Evolutionary conservation across 805 yeast species (phyloP), one percentile per base, ranked within the genome.

Genomic region (Metschnikowia gelsemii): DNA sequence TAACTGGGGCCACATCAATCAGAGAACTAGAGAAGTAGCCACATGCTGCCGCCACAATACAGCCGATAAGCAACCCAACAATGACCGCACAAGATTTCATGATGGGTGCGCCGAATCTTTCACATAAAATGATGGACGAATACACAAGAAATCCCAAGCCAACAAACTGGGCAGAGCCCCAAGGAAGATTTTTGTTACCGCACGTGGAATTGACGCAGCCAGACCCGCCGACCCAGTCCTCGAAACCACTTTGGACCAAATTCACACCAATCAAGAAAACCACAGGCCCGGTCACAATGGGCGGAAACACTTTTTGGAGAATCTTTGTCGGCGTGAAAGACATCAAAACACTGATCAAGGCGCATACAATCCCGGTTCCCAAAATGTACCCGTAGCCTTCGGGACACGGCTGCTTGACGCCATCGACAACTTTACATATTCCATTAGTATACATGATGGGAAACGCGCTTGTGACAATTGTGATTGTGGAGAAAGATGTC

Each of bases 71-170:
- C 44, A 89, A 70, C 26, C 96, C 96, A 28, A 82, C 66, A 52
- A 89, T 85, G 38, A 89, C 96, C 1, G 96, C 93, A 75, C 96
- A 88, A 2, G 95, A 85, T 59, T 85, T 87, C 93, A 89, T 85
- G 56, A 89, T 84, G 41, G 97, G 97, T 16, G 96, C 80, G 20
- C 97, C 97, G 75, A 84, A 89, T 59, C 80, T 79, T 63, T 90
- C 96, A 56, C 84, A 76, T 23, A 87, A 40, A 42, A 89, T 73
- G 56, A 90, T 87, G 5, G 87, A 70, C 20, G 79, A 73, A 57
- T 78, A 86, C 8, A 88, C 96, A 25, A 83, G 65, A 72, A 89
- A 88, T 3, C 96, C 96, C 23, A 89, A 73, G 34, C 96, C 97
- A 51, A 90, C 66, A 56, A 83, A 89, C 56, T 82, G 76, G 9